Percentiles rank a stretch among this genome's conserved stretches.
These are phyloP conservation scores for Hibiscus tridactylites DNA, from an alignment of 345 rosid genomes.

Conservation along the genomic window DNA sequence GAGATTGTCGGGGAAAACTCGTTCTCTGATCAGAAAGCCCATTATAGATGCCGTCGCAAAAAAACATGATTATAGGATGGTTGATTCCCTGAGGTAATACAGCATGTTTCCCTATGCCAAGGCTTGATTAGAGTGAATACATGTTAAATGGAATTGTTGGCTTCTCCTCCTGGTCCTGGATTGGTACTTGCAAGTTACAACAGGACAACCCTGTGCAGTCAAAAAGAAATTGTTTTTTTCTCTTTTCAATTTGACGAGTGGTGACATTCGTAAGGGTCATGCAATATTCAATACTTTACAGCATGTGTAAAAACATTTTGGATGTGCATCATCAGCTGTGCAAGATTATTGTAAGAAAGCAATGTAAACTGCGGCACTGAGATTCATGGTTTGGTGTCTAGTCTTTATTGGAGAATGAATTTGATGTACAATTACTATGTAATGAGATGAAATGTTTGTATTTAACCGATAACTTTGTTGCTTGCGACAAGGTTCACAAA, in stretches of 20 bases:
- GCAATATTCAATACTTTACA: not conserved
- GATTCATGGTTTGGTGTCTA: not conserved
- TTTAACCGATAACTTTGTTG: not conserved
- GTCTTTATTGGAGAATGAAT: not conserved
- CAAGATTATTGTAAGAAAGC: not conserved
- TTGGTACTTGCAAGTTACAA: not conserved
- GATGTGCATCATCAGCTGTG: not conserved
- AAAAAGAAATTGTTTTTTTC: not conserved
- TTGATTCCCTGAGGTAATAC: conserved; percentile 38
- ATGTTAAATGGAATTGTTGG: not conserved
- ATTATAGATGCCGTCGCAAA: conserved; percentile 79
- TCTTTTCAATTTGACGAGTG: not conserved
- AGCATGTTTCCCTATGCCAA: not conserved
- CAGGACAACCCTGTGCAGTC: not conserved
- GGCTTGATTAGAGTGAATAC: not conserved
- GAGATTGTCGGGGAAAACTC: conserved; percentile 69
- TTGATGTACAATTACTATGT: not conserved
- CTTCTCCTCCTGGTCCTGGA: not conserved
- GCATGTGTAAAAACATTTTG: not conserved
- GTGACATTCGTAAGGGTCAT: not conserved
- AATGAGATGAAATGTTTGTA: not conserved
- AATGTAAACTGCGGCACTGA: not conserved
- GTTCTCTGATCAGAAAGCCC: conserved; percentile 70
- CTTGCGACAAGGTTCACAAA: not conserved
- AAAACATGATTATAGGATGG: conserved; percentile 73